A percentile compares a stretch with the other conserved stretches of the same genome.
Evolutionary conservation across 2,329 filamentous ascomycete genomes (phyloP).

Genomic region (Fusarium continuum): DNA sequence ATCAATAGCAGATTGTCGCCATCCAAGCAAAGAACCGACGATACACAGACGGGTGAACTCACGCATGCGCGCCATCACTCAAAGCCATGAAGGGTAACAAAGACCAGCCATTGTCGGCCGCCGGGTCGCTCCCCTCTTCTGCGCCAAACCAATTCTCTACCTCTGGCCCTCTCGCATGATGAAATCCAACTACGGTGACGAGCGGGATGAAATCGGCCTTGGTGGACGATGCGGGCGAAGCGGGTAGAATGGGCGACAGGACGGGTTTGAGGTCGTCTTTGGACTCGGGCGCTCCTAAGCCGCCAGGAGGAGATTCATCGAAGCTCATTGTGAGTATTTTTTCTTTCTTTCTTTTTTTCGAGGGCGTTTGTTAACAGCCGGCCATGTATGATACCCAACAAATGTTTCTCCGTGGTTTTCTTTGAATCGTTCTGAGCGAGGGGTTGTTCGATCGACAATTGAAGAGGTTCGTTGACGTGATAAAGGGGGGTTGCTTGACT

Average conservation of each 20-base stretch:
- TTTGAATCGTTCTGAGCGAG: not conserved
- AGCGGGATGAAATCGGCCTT: constrained; percentile 67
- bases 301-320: constrained; percentile 38
- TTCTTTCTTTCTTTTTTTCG: not conserved
- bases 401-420: not conserved
- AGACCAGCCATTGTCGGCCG: constrained; percentile 86
- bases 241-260: constrained; percentile 47
- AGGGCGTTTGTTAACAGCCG: constrained; percentile 12
- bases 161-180: constrained; percentile 88
- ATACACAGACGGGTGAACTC: constrained; percentile 50
- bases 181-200: constrained; percentile 83
- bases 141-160: constrained; percentile 91
- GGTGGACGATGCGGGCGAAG: constrained; percentile 44
- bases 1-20: not conserved
- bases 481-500: constrained; percentile 18
- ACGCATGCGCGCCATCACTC: constrained; percentile 95
- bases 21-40: not conserved
- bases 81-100: constrained; percentile 96
- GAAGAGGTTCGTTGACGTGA: constrained; percentile 12
- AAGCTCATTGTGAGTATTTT: constrained; percentile 47
- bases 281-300: constrained; percentile 37
- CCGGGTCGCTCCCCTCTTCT: constrained; percentile 78
- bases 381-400: constrained; percentile 36
- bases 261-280: constrained; percentile 43
- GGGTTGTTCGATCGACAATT: constrained; percentile 1